phyloP scores from a whole-genome alignment of 768 basidiomycete genomes.

The Kwoniella sp. region DNA sequence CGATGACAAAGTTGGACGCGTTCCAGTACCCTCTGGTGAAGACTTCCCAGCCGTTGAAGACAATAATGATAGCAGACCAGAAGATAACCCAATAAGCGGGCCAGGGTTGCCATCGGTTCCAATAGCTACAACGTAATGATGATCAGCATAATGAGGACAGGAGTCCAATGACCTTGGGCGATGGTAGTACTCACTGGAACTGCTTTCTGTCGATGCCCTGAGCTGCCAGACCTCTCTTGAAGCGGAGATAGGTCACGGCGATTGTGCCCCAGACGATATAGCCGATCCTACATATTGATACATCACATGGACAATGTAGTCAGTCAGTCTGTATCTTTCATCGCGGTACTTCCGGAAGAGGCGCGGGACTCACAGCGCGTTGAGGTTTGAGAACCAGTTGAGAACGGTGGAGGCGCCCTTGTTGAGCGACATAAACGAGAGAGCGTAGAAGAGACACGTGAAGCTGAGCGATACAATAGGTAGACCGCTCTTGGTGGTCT shows the following conservation, averaged over 20 bases:
- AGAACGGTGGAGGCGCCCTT: constrained; percentile 73
- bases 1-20: constrained; percentile 33
- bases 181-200: constrained; percentile 65
- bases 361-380: constrained; percentile 56
- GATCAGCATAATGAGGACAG: not conserved
- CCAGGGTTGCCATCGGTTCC: constrained; percentile 30
- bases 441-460: constrained; percentile 63
- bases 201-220: constrained; percentile 74
- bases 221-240: constrained; percentile 74
- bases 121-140: constrained; percentile 17
- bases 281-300: constrained; percentile 24
- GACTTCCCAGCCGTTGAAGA: constrained; percentile 48
- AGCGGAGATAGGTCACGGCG: constrained; percentile 73
- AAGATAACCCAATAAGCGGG: constrained; percentile 39
- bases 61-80: constrained; percentile 34
- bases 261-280: constrained; percentile 81
- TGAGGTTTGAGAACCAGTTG: constrained; percentile 72
- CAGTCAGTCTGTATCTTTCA: too few relatives aligned
- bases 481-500: constrained; percentile 71
- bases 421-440: constrained; percentile 75
- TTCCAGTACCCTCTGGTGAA: constrained; percentile 42
- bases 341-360: too few relatives aligned
- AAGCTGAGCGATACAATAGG: constrained; percentile 72
- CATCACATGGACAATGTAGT: too few relatives aligned
- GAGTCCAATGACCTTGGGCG: constrained; percentile 49